phyloP scores from a whole-genome alignment of 1,284 basidiomycete species.

The Tilletia indica region DNA sequence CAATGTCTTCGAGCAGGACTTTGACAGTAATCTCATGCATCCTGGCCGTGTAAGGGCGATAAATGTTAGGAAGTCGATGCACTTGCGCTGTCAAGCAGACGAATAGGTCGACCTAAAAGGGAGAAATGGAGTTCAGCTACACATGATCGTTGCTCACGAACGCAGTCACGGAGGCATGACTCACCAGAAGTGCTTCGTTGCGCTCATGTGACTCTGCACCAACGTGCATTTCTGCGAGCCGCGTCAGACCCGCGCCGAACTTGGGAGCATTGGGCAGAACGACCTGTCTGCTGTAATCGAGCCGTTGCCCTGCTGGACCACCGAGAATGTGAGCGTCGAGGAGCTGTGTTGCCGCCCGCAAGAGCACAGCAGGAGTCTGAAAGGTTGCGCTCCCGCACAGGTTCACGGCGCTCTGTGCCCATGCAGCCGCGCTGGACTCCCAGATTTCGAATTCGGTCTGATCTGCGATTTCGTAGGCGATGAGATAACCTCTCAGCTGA shows the following conservation, averaged over 20 bases:
- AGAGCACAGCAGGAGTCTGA: neutral
- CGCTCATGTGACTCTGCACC: neutral
- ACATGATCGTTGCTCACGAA: neutral
- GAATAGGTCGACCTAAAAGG: neutral
- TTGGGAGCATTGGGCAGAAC: slow-evolving; percentile 11
- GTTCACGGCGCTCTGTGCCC: slow-evolving; percentile 6
- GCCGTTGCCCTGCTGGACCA: neutral
- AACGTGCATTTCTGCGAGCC: neutral
- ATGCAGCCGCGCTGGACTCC: neutral
- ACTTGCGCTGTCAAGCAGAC: neutral
- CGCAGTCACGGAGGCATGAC: neutral
- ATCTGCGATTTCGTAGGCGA: neutral
- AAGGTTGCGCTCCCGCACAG: neutral
- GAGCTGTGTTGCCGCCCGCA: neutral
- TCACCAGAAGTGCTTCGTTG: neutral
- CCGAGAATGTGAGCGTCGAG: neutral
- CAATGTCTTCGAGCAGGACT: neutral
- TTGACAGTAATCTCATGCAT: slow-evolving; percentile 2
- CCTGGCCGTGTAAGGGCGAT: neutral
- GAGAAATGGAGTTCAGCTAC: neutral
- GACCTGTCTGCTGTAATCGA: slow-evolving; percentile 11
- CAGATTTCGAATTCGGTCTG: slow-evolving; percentile 14
- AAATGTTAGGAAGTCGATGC: slow-evolving; percentile 2
- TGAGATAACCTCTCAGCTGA: slow-evolving; percentile 4
- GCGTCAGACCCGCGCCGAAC: neutral